Evolutionary conservation across 31 red algal genomes (phyloP), one percentile per base, ranked within the genome.

Genomic region (Odonthalia washingtoniensis): DNA sequence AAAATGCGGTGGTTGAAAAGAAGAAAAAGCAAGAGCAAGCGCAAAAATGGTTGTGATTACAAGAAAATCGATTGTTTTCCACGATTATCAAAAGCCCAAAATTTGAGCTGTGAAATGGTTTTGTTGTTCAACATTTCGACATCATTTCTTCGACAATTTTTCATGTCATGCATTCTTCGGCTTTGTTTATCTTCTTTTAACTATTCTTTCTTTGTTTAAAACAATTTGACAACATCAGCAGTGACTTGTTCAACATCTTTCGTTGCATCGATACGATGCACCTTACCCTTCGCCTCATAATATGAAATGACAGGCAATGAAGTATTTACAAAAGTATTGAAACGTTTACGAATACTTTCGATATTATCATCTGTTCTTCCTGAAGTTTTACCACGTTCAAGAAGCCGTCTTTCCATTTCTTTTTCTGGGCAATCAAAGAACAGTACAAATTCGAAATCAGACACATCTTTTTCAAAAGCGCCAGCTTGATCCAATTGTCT

Each of bases 341-440:
- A 99, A 30, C 98, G 89, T 89, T 99, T 99, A 72, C 79, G 87
- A 90, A 99, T 96, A 42, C 78, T 88, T 3, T 93, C 92, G 39
- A 81, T 84, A 70, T 99, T 96, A 42, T 99, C 98, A 85, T 99
- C 98, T 0, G 85, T 80, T 40, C 98, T 92, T 30, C 98, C 98
- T 30, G 89, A 91, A 27, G 88, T 95, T 82, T 95, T 38, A 21
- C 95, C 94, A 41, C 98, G 90, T 61, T 96, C 68, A 82, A 99
- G 41, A 43, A 99, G 72, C 21, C 98, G 90, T 77, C 67, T 65
- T 68, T 92, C 92, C 98, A 99, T 95, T 80, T 89, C 95, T 46
- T 95, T 80, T 65, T 99, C 95, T 18, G 98, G 95, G 81, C 98
- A 99, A 65, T 99, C 98, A 43, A 99, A 99, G 75, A 95, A 97